Conservation (phyloP, 345 rosid species). For the Eucalyptus cloeziana region DNA sequence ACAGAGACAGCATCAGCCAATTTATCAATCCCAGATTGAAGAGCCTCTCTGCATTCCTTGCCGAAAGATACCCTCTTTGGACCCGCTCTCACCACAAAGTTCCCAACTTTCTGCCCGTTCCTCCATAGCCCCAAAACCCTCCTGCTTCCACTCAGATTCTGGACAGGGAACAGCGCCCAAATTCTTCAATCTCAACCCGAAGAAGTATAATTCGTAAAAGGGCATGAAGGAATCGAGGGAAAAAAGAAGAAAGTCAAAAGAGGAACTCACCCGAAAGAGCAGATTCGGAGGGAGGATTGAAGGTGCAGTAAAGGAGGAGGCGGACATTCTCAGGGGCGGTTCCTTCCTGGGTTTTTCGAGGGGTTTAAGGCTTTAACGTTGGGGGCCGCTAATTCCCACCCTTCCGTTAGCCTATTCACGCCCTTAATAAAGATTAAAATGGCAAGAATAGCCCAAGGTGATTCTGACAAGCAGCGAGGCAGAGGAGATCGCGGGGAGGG, state of each 20-base stretch:
- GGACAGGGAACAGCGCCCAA: neutral
- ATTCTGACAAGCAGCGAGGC: conserved; percentile 32
- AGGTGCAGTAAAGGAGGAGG: neutral
- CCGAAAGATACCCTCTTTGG: conserved; percentile 55
- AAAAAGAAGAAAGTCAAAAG: no score
- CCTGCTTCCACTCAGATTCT: neutral
- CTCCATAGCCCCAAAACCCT: neutral
- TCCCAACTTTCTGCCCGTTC: neutral
- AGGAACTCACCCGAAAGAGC: neutral
- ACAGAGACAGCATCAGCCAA: conserved; percentile 84
- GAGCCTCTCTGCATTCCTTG: conserved; percentile 53
- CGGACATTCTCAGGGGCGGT: neutral
- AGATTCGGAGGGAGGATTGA: neutral
- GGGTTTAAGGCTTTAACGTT: no score
- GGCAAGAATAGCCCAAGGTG: no score
- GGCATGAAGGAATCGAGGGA: neutral
- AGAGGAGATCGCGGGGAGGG: conserved; percentile 47
- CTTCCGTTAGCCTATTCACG: no score
- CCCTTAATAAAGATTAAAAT: no score
- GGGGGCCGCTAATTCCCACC: neutral
- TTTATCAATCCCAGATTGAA: conserved; percentile 81
- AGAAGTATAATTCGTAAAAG: neutral
- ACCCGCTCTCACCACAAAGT: conserved; percentile 41
- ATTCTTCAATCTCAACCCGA: neutral
- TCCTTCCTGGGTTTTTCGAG: neutral